These are phyloP conservation scores for Trypanosoma rangeli DNA, from an alignment of 208 protist genomes.

Conservation along the genomic window DNA sequence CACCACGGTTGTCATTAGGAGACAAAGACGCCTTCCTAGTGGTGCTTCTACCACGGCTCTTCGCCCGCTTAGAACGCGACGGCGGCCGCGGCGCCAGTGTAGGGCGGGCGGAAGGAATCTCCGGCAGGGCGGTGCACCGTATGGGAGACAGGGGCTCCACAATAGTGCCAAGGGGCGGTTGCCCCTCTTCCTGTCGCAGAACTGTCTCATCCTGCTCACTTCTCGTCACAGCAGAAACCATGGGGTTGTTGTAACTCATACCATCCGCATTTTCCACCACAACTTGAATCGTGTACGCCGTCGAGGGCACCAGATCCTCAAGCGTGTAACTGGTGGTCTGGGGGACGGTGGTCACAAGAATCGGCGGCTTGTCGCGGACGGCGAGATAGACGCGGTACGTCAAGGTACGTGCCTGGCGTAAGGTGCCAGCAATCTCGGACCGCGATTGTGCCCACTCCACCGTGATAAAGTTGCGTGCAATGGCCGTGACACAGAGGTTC, in stretches of 20 bases:
- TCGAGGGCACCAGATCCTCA: slow-evolving; percentile 63
- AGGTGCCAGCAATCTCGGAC: slow-evolving; percentile 26
- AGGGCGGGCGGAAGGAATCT: slow-evolving; percentile 25
- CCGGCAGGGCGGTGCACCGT: slow-evolving; percentile 12
- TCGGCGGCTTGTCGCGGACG: slow-evolving; percentile 30
- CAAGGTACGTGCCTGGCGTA: slow-evolving; percentile 6
- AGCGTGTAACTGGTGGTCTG: slow-evolving; percentile 44
- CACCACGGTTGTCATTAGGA: neutral
- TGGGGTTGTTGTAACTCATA: slow-evolving; percentile 82
- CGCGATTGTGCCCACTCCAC: slow-evolving; percentile 70
- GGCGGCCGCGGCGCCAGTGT: slow-evolving; percentile 15
- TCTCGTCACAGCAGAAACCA: slow-evolving; percentile 74
- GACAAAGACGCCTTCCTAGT: neutral
- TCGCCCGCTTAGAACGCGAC: neutral
- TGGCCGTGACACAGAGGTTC: slow-evolving; percentile 50
- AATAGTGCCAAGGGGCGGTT: slow-evolving; percentile 4
- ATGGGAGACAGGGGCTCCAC: neutral
- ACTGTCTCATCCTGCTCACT: slow-evolving; percentile 53
- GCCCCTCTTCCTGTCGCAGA: neutral
- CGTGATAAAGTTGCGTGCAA: slow-evolving; percentile 57
- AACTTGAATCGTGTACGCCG: slow-evolving; percentile 80
- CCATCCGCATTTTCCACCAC: slow-evolving; percentile 81
- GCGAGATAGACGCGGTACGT: slow-evolving; percentile 72
- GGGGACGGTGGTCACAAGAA: slow-evolving; percentile 32
- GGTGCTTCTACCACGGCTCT: neutral